Conservation (phyloP, 495 filamentous ascomycete species). For the Pyrenula aspistea region DNA sequence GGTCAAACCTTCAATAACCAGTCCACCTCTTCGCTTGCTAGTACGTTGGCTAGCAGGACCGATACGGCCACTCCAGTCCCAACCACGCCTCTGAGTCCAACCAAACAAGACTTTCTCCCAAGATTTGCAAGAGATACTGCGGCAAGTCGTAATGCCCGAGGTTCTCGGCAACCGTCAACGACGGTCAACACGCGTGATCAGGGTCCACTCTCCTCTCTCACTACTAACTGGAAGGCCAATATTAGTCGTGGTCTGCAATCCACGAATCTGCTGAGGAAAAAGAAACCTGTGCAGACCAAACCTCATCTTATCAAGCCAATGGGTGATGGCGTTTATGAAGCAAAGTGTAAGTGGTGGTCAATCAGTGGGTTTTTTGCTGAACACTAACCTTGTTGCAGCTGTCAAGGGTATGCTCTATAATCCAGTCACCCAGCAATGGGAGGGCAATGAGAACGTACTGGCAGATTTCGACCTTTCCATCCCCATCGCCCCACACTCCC, state of each 20-base stretch:
- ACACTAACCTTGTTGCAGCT: constrained; percentile 31
- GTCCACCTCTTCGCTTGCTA: constrained; percentile 27
- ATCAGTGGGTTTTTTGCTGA: neutral
- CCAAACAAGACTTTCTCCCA: constrained; percentile 46
- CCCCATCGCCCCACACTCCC: constrained; percentile 26
- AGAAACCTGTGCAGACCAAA: constrained; percentile 39
- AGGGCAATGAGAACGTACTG: constrained; percentile 84
- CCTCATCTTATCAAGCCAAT: constrained; percentile 64
- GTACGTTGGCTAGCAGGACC: neutral
- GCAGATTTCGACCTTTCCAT: constrained; percentile 52
- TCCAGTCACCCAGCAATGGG: constrained; percentile 72
- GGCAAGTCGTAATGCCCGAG: constrained; percentile 77
- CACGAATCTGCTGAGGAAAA: constrained; percentile 36
- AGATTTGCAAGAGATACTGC: constrained; percentile 90
- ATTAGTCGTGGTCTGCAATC: constrained; percentile 23
- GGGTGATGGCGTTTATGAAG: constrained; percentile 43
- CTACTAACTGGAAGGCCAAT: constrained; percentile 71
- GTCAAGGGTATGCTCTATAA: constrained; percentile 96
- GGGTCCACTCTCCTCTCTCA: constrained; percentile 50
- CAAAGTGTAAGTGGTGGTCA: constrained; percentile 48
- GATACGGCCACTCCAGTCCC: constrained; percentile 40
- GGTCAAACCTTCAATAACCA: constrained; percentile 36
- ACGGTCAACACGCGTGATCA: constrained; percentile 20
- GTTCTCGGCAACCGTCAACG: constrained; percentile 57
- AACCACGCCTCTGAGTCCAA: constrained; percentile 34